Base-by-base conservation (phyloP, 306 rosid species). In the Cicer yamashitae region DNA sequence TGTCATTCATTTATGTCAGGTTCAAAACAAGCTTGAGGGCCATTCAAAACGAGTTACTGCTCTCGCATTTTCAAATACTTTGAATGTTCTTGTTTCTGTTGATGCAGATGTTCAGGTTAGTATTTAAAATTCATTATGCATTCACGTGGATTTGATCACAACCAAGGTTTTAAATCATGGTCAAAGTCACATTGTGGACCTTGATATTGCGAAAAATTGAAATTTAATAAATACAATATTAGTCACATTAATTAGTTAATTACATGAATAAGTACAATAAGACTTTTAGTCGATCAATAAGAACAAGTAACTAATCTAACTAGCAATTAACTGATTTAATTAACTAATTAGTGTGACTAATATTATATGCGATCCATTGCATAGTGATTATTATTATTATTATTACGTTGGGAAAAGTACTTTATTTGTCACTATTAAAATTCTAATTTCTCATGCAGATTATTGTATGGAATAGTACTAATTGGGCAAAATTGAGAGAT, bases 31-130 rank as follows among this genome's bases (percentile, higher is more conserved):
- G 79, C 81, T 87, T 37, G 41, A 30, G 30, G 88, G 88, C 25
- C 85, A 84, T 57, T 45, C 68, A 3, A 46, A 61, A 39, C 70
- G 80, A 77, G 77, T 87, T 10, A 76, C 86, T 51, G 76, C 83
- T 56, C 83, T 84, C 25, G 85, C 86, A 7, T 84, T 87, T 80
- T 84, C 90, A 74, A 38, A 8, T 6, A 10, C 25, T 73, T 54
- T 71, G 13, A 59, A 73, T 10, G 15, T 79, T 67, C 86, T 84
- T 60, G 57, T 87, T 20, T 82, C 86, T 17, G 79, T 77, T 30
- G 88, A 82, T 70, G 74, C 46, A 38, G 68, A 78, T 46, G 18
- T 71, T 54, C 67, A 66, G 67, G 80, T 76, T 76, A 52, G 64
- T 20, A 40, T 57, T 12, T 41, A 40, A 18, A 12, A 5, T 40